A percentile compares a stretch with the other conserved stretches of the same genome.
Evolutionary conservation across 2,329 filamentous ascomycete genomes (phyloP).

Genomic region (Fusarium piperis): DNA sequence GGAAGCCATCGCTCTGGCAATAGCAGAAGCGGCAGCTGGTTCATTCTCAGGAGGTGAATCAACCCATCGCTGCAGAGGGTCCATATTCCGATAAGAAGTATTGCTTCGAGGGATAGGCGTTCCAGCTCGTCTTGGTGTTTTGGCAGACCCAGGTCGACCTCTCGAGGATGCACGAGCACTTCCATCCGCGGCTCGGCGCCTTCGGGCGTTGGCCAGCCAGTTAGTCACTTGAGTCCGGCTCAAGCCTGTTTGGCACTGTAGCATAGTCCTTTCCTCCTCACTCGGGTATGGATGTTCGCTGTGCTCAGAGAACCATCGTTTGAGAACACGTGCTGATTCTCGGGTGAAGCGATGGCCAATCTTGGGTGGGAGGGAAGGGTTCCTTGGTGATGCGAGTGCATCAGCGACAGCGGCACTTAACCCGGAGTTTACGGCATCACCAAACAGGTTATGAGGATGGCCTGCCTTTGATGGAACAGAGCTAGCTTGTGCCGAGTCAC

Average conservation of each 20-base stretch:
- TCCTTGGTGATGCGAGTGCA: not conserved
- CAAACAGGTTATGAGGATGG: not conserved
- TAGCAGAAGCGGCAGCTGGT: slow-evolving; percentile 43
- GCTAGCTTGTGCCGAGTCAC: too few species aligned
- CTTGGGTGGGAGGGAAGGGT: slow-evolving; percentile 11
- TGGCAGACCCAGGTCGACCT: not conserved
- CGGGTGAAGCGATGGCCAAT: slow-evolving; percentile 26
- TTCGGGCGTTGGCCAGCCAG: slow-evolving; percentile 86
- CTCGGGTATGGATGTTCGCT: slow-evolving; percentile 82
- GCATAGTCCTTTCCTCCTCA: slow-evolving; percentile 79
- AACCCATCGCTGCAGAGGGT: slow-evolving; percentile 46
- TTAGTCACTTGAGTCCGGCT: slow-evolving; percentile 83
- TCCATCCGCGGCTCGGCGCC: slow-evolving; percentile 72
- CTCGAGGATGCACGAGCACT: not conserved
- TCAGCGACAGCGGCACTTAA: not conserved
- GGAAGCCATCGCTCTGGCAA: slow-evolving; percentile 43
- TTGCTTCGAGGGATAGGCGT: slow-evolving; percentile 46
- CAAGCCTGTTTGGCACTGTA: slow-evolving; percentile 79
- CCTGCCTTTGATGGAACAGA: not conserved
- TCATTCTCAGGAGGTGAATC: slow-evolving; percentile 49
- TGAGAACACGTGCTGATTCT: slow-evolving; percentile 60
- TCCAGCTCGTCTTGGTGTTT: slow-evolving; percentile 64
- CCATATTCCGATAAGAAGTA: slow-evolving; percentile 31
- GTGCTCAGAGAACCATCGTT: slow-evolving; percentile 81
- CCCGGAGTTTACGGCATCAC: not conserved